A percentile compares a stretch with the other conserved stretches of the same genome.
These are phyloP conservation scores for Boletus rex-veris DNA, from an alignment of 768 basidiomycete species.

Conservation along the genomic window DNA sequence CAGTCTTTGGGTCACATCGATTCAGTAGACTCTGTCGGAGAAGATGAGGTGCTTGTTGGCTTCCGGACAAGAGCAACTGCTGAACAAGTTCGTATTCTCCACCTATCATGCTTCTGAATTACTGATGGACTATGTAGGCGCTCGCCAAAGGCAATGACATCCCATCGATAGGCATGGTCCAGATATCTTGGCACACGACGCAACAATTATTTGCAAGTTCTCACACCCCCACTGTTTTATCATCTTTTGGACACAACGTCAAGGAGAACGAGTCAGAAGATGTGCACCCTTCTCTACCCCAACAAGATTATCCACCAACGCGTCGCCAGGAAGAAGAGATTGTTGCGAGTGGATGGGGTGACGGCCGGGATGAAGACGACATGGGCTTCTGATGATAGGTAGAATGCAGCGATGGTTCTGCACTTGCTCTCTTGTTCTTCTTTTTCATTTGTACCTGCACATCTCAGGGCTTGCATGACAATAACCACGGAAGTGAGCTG, in stretches of 20 bases:
- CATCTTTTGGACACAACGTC: constrained; percentile 19
- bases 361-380: constrained; percentile 61
- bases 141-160: constrained; percentile 69
- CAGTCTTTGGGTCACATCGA: constrained; percentile 73
- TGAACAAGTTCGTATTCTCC: constrained; percentile 58
- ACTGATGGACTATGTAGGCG: constrained; percentile 43
- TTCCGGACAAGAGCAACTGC: constrained; percentile 73
- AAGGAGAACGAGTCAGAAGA: constrained; percentile 24
- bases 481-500: constrained; percentile 8
- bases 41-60: constrained; percentile 57
- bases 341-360: constrained; percentile 67
- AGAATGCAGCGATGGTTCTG: constrained; percentile 1
- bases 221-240: constrained; percentile 12
- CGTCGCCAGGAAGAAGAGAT: constrained; percentile 56
- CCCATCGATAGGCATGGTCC: constrained; percentile 60
- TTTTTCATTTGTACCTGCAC: constrained; percentile 15
- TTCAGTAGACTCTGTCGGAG: constrained; percentile 50
- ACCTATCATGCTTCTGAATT: neutral
- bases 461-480: constrained; percentile 12
- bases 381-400: constrained; percentile 56
- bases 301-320: constrained; percentile 26
- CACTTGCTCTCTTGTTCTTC: neutral
- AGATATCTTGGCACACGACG: constrained; percentile 62
- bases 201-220: constrained; percentile 22
- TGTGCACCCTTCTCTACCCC: constrained; percentile 22